Conservation (phyloP, 2,329 filamentous ascomycete species). For the Ophiostoma quercus region DNA sequence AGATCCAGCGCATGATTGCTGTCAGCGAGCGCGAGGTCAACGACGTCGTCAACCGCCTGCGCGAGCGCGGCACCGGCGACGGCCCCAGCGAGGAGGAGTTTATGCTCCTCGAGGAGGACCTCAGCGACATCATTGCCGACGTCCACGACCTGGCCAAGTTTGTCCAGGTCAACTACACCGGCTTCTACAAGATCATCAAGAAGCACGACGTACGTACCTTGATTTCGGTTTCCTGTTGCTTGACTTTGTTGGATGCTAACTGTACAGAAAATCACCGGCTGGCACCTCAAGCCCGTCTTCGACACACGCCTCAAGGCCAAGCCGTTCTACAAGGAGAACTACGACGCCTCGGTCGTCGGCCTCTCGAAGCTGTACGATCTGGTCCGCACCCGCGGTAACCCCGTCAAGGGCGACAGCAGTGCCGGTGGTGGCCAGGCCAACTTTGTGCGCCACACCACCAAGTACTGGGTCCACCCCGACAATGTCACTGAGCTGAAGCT, state of each 20-base stretch:
- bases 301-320: constrained; percentile 90
- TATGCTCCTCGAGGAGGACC: constrained; percentile 82
- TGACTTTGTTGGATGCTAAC: neutral
- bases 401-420: constrained; percentile 82
- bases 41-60: constrained; percentile 73
- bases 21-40: constrained; percentile 84
- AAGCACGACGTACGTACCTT: constrained; percentile 83
- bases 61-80: constrained; percentile 53
- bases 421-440: constrained; percentile 90
- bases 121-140: constrained; percentile 97
- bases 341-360: constrained; percentile 91
- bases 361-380: constrained; percentile 93
- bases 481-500: constrained; percentile 98
- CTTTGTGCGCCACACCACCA: constrained; percentile 95
- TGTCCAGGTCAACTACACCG: constrained; percentile 96
- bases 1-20: constrained; percentile 86
- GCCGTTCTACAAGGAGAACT: constrained; percentile 98
- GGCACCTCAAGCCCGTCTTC: constrained; percentile 94
- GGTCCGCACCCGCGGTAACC: constrained; percentile 87
- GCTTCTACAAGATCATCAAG: constrained; percentile 99
- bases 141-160: constrained; percentile 98
- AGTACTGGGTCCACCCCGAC: constrained; percentile 98
- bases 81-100: constrained; percentile 85
- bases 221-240: neutral
- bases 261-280: constrained; percentile 79